These are phyloP conservation scores for Pyrus hybrid DNA, from an alignment of 331 rosid species.

Conservation along the genomic window DNA sequence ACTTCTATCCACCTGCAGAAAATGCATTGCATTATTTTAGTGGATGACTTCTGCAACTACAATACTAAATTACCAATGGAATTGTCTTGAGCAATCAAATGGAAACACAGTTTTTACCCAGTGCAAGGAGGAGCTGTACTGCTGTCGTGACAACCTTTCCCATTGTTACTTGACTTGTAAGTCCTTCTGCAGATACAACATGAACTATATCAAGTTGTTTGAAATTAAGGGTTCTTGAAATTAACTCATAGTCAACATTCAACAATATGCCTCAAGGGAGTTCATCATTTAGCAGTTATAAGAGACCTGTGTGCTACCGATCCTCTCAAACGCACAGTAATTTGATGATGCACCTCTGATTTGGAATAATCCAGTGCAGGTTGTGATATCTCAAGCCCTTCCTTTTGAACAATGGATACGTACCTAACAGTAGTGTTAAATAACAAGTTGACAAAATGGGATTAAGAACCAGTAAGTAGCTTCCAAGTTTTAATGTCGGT, in stretches of 20 bases:
- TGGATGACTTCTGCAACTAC: not conserved
- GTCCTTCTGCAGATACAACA: slow-evolving; percentile 54
- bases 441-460: not conserved
- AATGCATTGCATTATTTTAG: slow-evolving; percentile 6
- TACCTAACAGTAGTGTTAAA: slow-evolving; percentile 32
- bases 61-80: not conserved
- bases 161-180: slow-evolving; percentile 34
- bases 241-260: not conserved
- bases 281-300: not conserved
- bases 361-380: slow-evolving; percentile 70
- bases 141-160: slow-evolving; percentile 53
- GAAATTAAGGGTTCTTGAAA: not conserved
- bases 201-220: not conserved
- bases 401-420: slow-evolving; percentile 44
- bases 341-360: slow-evolving; percentile 88
- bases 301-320: slow-evolving; percentile 70
- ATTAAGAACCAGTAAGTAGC: not conserved
- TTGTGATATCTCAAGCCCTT: slow-evolving; percentile 35
- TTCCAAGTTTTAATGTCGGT: not conserved
- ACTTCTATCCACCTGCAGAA: slow-evolving; percentile 86
- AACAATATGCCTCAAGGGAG: not conserved
- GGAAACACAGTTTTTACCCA: slow-evolving; percentile 38
- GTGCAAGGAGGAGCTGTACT: slow-evolving; percentile 94
- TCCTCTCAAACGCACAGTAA: slow-evolving; percentile 66
- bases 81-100: not conserved